Conservation (phyloP, 75 land plant genomes). For the Larix kaempferi region DNA sequence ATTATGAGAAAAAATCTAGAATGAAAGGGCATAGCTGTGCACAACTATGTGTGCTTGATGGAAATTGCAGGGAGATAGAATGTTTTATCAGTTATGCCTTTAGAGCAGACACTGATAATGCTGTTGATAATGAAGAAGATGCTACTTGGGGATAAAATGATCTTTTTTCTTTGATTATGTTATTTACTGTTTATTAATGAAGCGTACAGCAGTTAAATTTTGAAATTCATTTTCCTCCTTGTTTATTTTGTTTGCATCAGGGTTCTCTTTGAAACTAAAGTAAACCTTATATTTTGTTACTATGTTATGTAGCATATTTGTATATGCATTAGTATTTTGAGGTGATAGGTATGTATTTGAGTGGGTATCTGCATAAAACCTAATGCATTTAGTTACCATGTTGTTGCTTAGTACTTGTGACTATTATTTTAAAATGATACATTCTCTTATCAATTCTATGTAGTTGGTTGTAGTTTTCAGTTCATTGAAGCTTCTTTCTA, state of each 20-base stretch:
- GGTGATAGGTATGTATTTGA: not conserved
- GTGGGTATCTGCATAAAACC: not conserved
- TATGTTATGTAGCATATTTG: not conserved
- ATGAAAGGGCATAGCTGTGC: not conserved
- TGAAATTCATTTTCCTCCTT: not conserved
- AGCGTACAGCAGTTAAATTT: not conserved
- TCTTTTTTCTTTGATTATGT: not conserved
- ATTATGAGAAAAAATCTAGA: not conserved
- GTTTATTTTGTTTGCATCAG: not conserved
- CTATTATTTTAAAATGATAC: not conserved
- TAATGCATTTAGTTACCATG: not conserved
- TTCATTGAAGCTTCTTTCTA: not conserved
- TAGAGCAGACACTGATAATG: not conserved
- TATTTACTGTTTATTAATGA: not conserved
- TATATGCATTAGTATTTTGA: not conserved
- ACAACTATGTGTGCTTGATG: not conserved
- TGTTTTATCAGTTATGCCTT: not conserved
- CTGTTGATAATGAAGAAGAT: not conserved
- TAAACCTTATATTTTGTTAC: not conserved
- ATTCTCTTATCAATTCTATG: not conserved
- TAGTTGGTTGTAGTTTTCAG: not conserved
- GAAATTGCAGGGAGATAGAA: not conserved
- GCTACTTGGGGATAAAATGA: not conserved
- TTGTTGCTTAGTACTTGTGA: not conserved
- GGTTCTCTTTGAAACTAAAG: not conserved